A percentile compares a stretch with the other conserved stretches of the same genome.
These are phyloP conservation scores for Fusarium cyanostomum DNA, from an alignment of 2,329 filamentous ascomycete species.

Conservation along the genomic window DNA sequence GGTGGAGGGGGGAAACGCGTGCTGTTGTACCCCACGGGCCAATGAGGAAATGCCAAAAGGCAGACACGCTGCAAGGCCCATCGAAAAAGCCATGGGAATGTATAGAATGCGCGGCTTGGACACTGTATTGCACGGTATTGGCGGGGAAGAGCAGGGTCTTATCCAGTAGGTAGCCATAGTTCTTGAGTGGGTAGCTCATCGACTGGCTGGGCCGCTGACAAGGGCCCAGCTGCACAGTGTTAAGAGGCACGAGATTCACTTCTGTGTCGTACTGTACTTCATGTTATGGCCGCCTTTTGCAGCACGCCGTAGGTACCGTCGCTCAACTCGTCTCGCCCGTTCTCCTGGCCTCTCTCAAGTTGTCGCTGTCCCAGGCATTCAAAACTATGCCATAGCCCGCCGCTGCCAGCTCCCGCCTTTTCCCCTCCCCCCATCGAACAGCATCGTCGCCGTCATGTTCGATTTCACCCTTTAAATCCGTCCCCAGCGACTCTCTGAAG, in stretches of 20 bases:
- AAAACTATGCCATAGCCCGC: slow-evolving; percentile 51
- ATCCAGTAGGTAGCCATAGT: slow-evolving; percentile 18
- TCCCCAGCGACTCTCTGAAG: slow-evolving; percentile 63
- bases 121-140: slow-evolving; percentile 31
- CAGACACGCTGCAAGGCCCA: slow-evolving; percentile 38
- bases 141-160: slow-evolving; percentile 16
- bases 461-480: slow-evolving; percentile 61
- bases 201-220: slow-evolving; percentile 27
- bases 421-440: slow-evolving; percentile 60
- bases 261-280: slow-evolving; percentile 26
- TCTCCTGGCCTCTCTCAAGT: slow-evolving; percentile 35
- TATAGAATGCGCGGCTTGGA: slow-evolving; percentile 22
- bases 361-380: slow-evolving; percentile 41
- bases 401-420: slow-evolving; percentile 44
- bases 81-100: slow-evolving; percentile 27
- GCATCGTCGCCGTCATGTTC: slow-evolving; percentile 63
- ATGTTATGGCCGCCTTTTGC: slow-evolving; percentile 8
- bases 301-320: slow-evolving; percentile 32
- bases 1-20: slow-evolving; percentile 34
- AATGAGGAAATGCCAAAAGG: slow-evolving; percentile 39
- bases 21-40: slow-evolving; percentile 27
- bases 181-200: background rate
- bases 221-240: slow-evolving; percentile 24
- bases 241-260: background rate
- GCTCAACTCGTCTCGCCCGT: slow-evolving; percentile 33